Evolutionary conservation across 202 grass and related monocot genomes (phyloP).

Genomic region (Digitaria exilis): DNA sequence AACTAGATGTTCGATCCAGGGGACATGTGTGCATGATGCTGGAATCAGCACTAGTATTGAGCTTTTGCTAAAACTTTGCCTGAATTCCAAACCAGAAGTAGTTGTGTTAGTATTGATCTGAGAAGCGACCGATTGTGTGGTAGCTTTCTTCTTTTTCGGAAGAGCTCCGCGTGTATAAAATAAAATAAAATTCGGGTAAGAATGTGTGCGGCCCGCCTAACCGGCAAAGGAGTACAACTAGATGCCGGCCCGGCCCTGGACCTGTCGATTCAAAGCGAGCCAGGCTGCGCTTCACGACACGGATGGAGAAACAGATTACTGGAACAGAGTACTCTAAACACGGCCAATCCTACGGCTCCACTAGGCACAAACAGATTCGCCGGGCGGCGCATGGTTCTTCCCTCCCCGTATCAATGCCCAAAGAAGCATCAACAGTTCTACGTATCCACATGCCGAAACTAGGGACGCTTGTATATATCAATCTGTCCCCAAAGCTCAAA

Average conservation of each 20-base stretch:
- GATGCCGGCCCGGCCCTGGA: neutral
- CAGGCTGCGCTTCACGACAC: neutral
- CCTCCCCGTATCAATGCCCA: neutral
- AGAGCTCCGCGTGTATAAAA: neutral
- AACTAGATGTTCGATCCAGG: neutral
- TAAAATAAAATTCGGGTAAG: neutral
- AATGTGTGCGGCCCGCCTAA: neutral
- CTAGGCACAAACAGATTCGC: neutral
- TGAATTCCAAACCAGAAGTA: neutral
- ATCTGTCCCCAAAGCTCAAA: neutral
- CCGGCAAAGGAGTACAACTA: neutral
- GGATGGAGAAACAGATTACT: neutral
- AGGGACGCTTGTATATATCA: neutral
- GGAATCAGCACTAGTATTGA: neutral
- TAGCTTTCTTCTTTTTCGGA: too few relatives aligned
- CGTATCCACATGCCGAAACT: neutral
- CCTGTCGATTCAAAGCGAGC: neutral
- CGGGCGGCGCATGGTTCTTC: neutral
- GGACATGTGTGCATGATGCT: neutral
- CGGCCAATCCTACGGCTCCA: neutral
- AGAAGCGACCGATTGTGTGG: neutral
- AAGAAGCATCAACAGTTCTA: neutral
- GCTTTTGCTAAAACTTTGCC: neutral
- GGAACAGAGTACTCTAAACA: neutral
- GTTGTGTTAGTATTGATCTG: neutral